A percentile compares a stretch with the other conserved stretches of the same genome.
These are phyloP conservation scores for Dactylonectria macrodidyma DNA, from an alignment of 2,329 filamentous ascomycete species.

Conservation along the genomic window DNA sequence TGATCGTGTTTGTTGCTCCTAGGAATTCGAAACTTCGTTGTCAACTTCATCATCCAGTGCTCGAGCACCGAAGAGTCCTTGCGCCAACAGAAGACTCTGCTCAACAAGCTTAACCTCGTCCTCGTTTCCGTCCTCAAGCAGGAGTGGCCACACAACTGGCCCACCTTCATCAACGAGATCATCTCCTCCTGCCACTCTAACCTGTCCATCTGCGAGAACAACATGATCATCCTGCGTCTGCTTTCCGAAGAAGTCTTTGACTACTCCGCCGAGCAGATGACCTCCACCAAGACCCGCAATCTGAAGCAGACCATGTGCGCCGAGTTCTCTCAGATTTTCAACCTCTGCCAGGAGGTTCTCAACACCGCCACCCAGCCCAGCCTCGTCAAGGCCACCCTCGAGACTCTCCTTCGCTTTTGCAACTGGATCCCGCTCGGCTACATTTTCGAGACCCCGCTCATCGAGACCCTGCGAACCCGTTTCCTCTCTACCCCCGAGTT, in stretches of 20 bases:
- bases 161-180: conserved; percentile 99
- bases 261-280: conserved; percentile 99
- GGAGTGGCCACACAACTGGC: conserved; percentile 99
- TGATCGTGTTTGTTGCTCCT: conserved; percentile 34
- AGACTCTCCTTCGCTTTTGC: conserved; percentile 95
- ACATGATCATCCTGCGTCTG: conserved; percentile 97
- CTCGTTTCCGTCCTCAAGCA: conserved; percentile 98
- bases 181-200: conserved; percentile 96
- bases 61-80: conserved; percentile 92
- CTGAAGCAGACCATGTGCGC: conserved; percentile 99
- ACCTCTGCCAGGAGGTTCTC: conserved; percentile 95
- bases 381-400: conserved; percentile 95
- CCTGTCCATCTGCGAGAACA: conserved; percentile 98
- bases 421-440: conserved; percentile 99
- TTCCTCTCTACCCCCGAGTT: conserved; percentile 96
- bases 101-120: conserved; percentile 99
- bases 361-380: conserved; percentile 90
- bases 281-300: conserved; percentile 95
- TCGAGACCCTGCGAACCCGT: conserved; percentile 91
- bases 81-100: conserved; percentile 85
- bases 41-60: conserved; percentile 97
- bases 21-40: conserved; percentile 99
- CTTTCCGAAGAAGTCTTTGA: conserved; percentile 99
- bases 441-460: conserved; percentile 97
- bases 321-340: conserved; percentile 98